Conservation (phyloP, 768 basidiomycete species). For the Russula dissimulans region DNA sequence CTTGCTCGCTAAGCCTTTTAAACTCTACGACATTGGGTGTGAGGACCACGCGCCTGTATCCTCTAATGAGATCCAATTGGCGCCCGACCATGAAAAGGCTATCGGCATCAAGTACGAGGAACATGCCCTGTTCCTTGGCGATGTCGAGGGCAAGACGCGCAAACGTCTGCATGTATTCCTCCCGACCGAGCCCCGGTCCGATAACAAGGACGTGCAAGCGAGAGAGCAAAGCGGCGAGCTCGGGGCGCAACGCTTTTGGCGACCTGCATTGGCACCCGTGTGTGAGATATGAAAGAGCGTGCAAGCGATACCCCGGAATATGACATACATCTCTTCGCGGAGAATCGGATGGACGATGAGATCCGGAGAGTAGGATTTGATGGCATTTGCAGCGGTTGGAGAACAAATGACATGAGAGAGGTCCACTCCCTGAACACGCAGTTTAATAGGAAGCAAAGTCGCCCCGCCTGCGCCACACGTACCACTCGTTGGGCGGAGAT, state of each 20-base stretch:
- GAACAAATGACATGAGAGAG: constrained; percentile 97
- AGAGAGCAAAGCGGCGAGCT: constrained; percentile 59
- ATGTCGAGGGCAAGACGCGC: constrained; percentile 68
- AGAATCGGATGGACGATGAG: constrained; percentile 96
- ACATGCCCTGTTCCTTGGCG: constrained; percentile 66
- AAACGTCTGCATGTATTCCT: constrained; percentile 79
- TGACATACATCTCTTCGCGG: constrained; percentile 49
- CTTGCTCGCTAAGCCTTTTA: constrained; percentile 65
- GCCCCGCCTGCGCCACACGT: constrained; percentile 20
- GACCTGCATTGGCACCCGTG: constrained; percentile 31
- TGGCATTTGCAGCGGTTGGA: constrained; percentile 81
- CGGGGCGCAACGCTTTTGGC: constrained; percentile 37
- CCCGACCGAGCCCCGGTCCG: constrained; percentile 91
- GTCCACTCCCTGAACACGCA: constrained; percentile 63
- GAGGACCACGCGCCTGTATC: constrained; percentile 79
- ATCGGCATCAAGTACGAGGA: constrained; percentile 91
- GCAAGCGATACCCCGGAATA: not conserved
- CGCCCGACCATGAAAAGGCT: constrained; percentile 77
- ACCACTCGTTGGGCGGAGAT: constrained; percentile 86
- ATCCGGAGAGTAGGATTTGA: constrained; percentile 96
- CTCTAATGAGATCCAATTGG: constrained; percentile 63
- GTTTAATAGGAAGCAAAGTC: not conserved
- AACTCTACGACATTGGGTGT: constrained; percentile 97
- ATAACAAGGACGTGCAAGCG: constrained; percentile 90
- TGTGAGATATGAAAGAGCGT: not conserved